These are phyloP conservation scores for Neohortaea acidophila DNA, from an alignment of 495 filamentous ascomycete genomes.

Conservation along the genomic window DNA sequence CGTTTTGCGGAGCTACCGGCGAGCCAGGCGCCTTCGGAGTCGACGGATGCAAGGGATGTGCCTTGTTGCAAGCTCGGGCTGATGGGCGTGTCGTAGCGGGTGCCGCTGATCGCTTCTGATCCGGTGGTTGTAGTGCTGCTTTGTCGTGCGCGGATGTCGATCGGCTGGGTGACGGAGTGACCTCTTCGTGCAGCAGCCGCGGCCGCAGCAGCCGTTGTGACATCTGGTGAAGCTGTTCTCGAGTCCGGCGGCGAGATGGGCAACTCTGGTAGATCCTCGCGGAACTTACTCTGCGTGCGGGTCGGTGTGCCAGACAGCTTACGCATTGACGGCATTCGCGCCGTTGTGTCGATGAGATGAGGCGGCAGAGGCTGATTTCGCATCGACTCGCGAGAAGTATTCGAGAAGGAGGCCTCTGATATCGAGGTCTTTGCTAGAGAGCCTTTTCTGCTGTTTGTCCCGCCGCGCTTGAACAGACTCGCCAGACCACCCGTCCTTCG, in stretches of 20 bases:
- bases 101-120: not conserved
- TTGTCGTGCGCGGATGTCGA: slow-evolving; percentile 8
- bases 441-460: slow-evolving; percentile 35
- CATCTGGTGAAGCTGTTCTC: slow-evolving; percentile 57
- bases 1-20: slow-evolving; percentile 40
- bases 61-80: slow-evolving; percentile 16
- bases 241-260: slow-evolving; percentile 71
- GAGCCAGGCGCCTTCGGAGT: slow-evolving; percentile 87
- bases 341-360: slow-evolving; percentile 27
- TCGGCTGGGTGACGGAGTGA: not conserved
- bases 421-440: slow-evolving; percentile 38
- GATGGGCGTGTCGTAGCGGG: slow-evolving; percentile 23
- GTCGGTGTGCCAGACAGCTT: slow-evolving; percentile 42
- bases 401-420: slow-evolving; percentile 48
- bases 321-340: slow-evolving; percentile 15
- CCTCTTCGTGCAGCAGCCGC: slow-evolving; percentile 10
- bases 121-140: slow-evolving; percentile 1
- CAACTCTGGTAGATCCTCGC: slow-evolving; percentile 79
- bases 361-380: slow-evolving; percentile 33
- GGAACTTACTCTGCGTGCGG: slow-evolving; percentile 77
- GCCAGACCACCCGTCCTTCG: slow-evolving; percentile 37
- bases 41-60: slow-evolving; percentile 62
- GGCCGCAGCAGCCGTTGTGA: slow-evolving; percentile 14
- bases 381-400: slow-evolving; percentile 74
- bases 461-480: slow-evolving; percentile 59